phyloP scores from a whole-genome alignment of 2,329 filamentous ascomycete genomes.

The Colletotrichum eremochloae region DNA sequence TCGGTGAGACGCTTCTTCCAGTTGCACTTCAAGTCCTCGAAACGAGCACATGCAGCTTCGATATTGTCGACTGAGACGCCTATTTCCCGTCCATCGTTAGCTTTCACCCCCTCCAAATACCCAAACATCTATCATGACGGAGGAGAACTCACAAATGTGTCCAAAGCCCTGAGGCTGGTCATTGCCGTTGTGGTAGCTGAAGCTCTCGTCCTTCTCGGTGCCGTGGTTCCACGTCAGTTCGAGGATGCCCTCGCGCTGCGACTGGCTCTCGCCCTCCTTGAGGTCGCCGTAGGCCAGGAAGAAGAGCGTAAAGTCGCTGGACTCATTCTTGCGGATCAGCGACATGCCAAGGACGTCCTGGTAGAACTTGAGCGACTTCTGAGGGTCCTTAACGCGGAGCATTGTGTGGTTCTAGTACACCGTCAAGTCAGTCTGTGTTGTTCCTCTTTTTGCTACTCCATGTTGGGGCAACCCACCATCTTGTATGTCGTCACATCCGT shows the following conservation, averaged over 20 bases:
- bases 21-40: conserved; percentile 83
- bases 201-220: conserved; percentile 86
- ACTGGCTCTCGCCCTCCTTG: conserved; percentile 67
- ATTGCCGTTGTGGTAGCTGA: conserved; percentile 95
- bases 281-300: conserved; percentile 82
- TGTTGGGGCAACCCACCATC: conserved; percentile 60
- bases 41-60: conserved; percentile 87
- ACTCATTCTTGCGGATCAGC: conserved; percentile 79
- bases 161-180: conserved; percentile 92
- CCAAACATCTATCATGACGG: neutral
- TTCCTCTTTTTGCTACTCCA: neutral
- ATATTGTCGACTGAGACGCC: conserved; percentile 87
- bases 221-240: conserved; percentile 90
- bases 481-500: conserved; percentile 84
- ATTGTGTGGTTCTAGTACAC: conserved; percentile 83
- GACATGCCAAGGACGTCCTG: conserved; percentile 92
- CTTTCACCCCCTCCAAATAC: neutral
- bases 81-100: conserved; percentile 48
- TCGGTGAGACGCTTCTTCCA: conserved; percentile 98
- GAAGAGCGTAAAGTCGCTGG: conserved; percentile 87
- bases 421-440: conserved; percentile 22
- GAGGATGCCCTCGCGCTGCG: conserved; percentile 83
- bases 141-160: conserved; percentile 79
- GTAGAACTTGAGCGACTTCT: conserved; percentile 83
- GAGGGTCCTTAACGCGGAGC: conserved; percentile 89